Evolutionary conservation across 306 rosid genomes (phyloP), one percentile per base, ranked within the genome.

Genomic region (Castanopsis chinensis): DNA sequence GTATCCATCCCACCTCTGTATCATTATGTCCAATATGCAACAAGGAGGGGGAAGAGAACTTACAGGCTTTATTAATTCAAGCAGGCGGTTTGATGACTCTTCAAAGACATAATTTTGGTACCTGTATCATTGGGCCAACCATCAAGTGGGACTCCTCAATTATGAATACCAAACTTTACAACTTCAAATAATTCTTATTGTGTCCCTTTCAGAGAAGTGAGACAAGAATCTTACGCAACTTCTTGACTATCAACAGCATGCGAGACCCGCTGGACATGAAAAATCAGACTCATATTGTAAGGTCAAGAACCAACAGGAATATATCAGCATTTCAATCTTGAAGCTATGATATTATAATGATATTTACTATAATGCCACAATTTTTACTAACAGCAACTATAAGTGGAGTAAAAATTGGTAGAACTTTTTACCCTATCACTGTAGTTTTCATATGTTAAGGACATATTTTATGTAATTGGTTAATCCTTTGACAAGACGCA

Each of bases 161-260:
- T 37, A 61, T 25, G 54, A 77, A 76, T 58, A 25, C 54, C 71
- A 51, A 53, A 32, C 74, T 55, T 52, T 52, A 59, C 74, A 76
- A 51, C 20, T 72, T 10, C 35, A 67, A 12, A 35, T 28, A 73
- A 37, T 53, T 17, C 15, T 71, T 20, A 33, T n/a, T 17, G 19
- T 30, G 41, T n/a, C 18, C 59, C 71, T 60, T 76, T 0, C 18
- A 14, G 60, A 75, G 74, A 85, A 69, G 71, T 64, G 73, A 79
- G 80, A 77, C 9, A 58, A 85, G 76, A 60, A 85, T 81, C 96
- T 87, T 81, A 87, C 98, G 4, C 11, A 71, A 93, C 83, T 43
- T 87, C 87, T 43, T 73, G 71, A 45, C 71, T 74, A 76, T 72
- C 35, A 63, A 25, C 37, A 71, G 85, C 17, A 8, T 12, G 91